These are phyloP conservation scores for Cardiospermum halicacabum DNA, from an alignment of 345 rosid genomes.

Conservation along the genomic window DNA sequence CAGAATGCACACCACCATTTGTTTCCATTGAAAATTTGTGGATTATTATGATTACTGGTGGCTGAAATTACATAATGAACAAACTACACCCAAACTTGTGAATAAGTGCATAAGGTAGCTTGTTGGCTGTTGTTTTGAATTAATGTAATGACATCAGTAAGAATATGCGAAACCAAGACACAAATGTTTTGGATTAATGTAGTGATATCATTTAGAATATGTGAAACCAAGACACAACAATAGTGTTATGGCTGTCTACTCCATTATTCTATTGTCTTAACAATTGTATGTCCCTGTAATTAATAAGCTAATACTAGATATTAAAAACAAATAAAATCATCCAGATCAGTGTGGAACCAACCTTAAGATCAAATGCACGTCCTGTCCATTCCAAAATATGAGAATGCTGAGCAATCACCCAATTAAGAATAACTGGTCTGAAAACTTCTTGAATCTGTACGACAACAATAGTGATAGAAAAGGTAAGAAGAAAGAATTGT, in stretches of 20 bases:
- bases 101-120: background rate
- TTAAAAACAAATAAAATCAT: background rate
- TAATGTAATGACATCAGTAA: too few relatives aligned
- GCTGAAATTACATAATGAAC: background rate
- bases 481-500: too few relatives aligned
- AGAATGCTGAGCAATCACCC: conserved; percentile 89
- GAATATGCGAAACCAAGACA: background rate
- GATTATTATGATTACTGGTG: background rate
- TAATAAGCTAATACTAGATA: background rate
- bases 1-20: too few relatives aligned
- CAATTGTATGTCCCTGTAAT: background rate
- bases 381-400: conserved; percentile 92
- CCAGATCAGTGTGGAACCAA: conserved; percentile 23
- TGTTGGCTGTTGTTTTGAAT: background rate
- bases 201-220: too few relatives aligned
- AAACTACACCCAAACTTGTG: background rate
- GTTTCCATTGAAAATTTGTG: background rate
- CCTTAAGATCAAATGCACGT: conserved; percentile 93
- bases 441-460: conserved; percentile 73
- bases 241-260: background rate
- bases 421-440: conserved; percentile 79
- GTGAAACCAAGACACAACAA: background rate
- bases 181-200: too few relatives aligned
- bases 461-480: conserved; percentile 5
- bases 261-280: background rate